phyloP scores from a whole-genome alignment of 2,329 filamentous ascomycete species.

The Aspergillus sp. region DNA sequence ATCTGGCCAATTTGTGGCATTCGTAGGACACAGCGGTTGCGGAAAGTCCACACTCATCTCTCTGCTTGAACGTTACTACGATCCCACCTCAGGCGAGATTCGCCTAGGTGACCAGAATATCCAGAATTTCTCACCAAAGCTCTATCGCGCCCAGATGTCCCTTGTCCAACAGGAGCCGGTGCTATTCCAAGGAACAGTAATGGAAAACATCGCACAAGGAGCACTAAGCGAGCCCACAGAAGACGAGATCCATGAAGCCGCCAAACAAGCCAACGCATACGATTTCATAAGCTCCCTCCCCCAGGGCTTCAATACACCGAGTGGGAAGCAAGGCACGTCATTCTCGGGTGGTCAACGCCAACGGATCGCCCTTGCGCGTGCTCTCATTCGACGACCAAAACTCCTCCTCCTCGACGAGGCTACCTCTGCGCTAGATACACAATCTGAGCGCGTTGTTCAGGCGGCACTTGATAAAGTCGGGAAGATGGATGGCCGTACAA shows the following conservation, averaged over 20 bases:
- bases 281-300: background rate
- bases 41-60: constrained; percentile 68
- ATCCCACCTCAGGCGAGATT: constrained; percentile 63
- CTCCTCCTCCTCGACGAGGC: constrained; percentile 56
- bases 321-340: constrained; percentile 54
- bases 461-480: constrained; percentile 16
- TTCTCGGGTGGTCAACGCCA: constrained; percentile 58
- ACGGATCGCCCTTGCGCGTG: constrained; percentile 54
- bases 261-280: constrained; percentile 8
- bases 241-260: background rate
- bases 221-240: background rate
- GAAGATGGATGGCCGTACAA: constrained; percentile 34
- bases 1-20: constrained; percentile 53
- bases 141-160: constrained; percentile 65
- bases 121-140: constrained; percentile 55
- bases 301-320: background rate
- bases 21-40: constrained; percentile 59
- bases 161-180: constrained; percentile 75
- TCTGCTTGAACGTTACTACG: constrained; percentile 67
- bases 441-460: constrained; percentile 45
- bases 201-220: constrained; percentile 70
- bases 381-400: constrained; percentile 50
- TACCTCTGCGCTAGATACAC: constrained; percentile 53
- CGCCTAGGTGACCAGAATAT: constrained; percentile 64
- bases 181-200: constrained; percentile 69